Percentiles rank a stretch among this genome's conserved stretches.
Evolutionary conservation across 106 monocot genomes (phyloP).

Genomic region (Allium fistulosum): DNA sequence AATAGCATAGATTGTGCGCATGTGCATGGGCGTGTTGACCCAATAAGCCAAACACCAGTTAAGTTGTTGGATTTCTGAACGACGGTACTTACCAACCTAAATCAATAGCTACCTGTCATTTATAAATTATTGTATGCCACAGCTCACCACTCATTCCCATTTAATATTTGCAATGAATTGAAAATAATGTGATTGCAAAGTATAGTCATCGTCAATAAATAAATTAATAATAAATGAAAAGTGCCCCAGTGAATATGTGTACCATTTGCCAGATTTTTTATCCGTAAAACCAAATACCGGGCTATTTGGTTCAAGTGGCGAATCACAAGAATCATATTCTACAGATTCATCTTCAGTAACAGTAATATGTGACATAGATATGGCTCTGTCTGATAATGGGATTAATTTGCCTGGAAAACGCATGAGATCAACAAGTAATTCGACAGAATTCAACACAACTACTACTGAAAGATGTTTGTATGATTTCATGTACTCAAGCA

Average conservation of each 20-base stretch:
- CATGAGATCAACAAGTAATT: constrained; percentile 88
- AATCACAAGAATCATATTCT: constrained; percentile 94
- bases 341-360: constrained; percentile 77
- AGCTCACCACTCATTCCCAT: too few species aligned
- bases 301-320: constrained; percentile 96
- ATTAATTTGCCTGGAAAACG: constrained; percentile 87
- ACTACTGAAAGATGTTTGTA: constrained; percentile 88
- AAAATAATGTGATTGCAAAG: too few species aligned
- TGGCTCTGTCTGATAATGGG: constrained; percentile 78
- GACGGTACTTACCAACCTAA: too few species aligned
- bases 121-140: too few species aligned
- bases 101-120: too few species aligned
- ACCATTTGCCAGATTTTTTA: constrained; percentile 51
- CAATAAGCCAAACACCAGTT: too few species aligned
- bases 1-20: too few species aligned
- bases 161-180: too few species aligned
- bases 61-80: too few species aligned
- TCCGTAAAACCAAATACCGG: constrained; percentile 63
- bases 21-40: too few species aligned
- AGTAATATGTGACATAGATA: constrained; percentile 72
- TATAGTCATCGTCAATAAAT: too few species aligned
- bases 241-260: not conserved
- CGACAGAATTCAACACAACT: constrained; percentile 69
- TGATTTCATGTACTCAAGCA: constrained; percentile 50
- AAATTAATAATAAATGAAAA: too few species aligned